phyloP scores from a whole-genome alignment of 2,329 filamentous ascomycete genomes.

The Waltergamsia citrina region DNA sequence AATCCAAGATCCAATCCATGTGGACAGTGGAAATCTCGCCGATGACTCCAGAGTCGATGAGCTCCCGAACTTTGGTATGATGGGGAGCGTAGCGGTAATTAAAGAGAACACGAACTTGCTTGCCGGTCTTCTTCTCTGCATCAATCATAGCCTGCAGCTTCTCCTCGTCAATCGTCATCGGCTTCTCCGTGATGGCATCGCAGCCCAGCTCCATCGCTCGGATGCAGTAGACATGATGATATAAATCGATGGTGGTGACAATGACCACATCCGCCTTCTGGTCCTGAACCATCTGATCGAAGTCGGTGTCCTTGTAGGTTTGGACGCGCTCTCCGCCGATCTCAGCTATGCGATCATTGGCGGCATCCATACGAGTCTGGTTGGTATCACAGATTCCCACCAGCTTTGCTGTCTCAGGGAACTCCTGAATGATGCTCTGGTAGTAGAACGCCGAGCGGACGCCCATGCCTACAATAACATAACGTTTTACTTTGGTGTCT shows the following conservation, averaged over 20 bases:
- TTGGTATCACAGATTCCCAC: constrained; percentile 36
- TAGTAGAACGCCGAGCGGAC: constrained; percentile 35
- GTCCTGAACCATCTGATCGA: constrained; percentile 35
- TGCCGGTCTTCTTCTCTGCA: constrained; percentile 31
- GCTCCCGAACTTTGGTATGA: constrained; percentile 36
- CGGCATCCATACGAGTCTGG: constrained; percentile 31
- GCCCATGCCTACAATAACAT: constrained; percentile 31
- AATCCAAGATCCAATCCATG: constrained; percentile 41
- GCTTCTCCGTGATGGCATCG: constrained; percentile 40
- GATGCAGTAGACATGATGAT: constrained; percentile 35
- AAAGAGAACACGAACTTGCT: constrained; percentile 34
- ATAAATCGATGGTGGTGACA: constrained; percentile 37
- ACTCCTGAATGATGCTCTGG: constrained; percentile 28
- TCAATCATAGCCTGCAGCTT: constrained; percentile 33
- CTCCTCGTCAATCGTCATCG: constrained; percentile 38
- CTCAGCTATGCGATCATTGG: constrained; percentile 23
- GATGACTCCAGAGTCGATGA: constrained; percentile 32
- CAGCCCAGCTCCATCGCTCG: constrained; percentile 36
- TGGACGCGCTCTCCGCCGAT: constrained; percentile 24
- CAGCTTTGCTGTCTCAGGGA: constrained; percentile 23
- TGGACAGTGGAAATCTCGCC: constrained; percentile 34
- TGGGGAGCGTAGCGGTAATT: constrained; percentile 43
- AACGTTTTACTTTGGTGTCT: constrained; percentile 16
- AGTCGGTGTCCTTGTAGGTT: constrained; percentile 32
- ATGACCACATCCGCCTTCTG: constrained; percentile 35